These are phyloP conservation scores for Vanderwaltozyma yarrowii DNA, from an alignment of 805 yeast genomes.

Conservation along the genomic window DNA sequence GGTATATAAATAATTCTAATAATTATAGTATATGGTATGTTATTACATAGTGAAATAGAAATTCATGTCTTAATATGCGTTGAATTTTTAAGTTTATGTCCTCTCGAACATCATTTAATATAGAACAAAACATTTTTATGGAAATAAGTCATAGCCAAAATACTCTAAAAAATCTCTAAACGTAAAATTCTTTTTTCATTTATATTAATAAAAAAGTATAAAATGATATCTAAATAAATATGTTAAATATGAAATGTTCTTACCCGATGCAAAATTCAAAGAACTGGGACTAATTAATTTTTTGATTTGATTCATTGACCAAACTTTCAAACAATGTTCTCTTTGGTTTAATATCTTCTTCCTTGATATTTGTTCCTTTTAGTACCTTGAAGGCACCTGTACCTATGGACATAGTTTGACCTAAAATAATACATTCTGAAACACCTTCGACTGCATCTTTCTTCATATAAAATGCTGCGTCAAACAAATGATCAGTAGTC, in stretches of 20 bases:
- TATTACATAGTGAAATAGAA: too few species aligned
- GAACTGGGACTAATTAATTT: conserved; percentile 4
- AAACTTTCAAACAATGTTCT: conserved; percentile 39
- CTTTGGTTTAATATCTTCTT: conserved; percentile 35
- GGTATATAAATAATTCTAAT: neutral
- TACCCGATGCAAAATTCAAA: neutral
- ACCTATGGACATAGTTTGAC: conserved; percentile 96
- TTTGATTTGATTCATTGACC: conserved; percentile 3
- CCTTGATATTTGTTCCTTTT: conserved; percentile 40
- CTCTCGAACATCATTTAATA: too few species aligned
- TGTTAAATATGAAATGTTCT: neutral
- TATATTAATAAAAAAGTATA: neutral
- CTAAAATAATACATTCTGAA: conserved; percentile 91
- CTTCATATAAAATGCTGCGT: conserved; percentile 97
- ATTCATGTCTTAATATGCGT: too few species aligned
- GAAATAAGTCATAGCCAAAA: too few species aligned
- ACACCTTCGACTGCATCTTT: conserved; percentile 95
- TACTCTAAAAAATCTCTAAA: too few species aligned
- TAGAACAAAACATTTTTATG: too few species aligned
- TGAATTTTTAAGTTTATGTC: too few species aligned
- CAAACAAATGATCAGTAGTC: conserved; percentile 96
- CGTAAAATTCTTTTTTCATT: too few species aligned
- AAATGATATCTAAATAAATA: too few species aligned
- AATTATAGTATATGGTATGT: too few species aligned
- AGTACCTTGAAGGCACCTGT: conserved; percentile 92